Percentiles rank a stretch among this genome's conserved stretches.
These are phyloP conservation scores for Lyophyllum decastes DNA, from an alignment of 768 basidiomycete genomes.

Conservation along the genomic window DNA sequence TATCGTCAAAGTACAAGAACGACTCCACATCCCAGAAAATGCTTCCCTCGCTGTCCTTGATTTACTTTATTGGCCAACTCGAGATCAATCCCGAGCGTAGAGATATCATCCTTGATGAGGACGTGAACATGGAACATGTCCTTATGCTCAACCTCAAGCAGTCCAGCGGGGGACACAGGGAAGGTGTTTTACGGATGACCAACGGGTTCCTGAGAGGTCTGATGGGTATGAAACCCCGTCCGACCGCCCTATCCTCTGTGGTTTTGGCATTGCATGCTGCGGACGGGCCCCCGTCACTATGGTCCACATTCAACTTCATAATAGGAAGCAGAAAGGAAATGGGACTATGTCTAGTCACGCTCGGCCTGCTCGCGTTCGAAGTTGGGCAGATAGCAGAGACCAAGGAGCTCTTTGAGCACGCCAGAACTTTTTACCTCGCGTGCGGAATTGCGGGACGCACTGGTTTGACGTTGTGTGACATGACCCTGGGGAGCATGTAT, in stretches of 20 bases:
- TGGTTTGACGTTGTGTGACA: not conserved
- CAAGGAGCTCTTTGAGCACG: too few species aligned
- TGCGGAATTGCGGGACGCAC: not conserved
- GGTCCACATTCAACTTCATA: not conserved
- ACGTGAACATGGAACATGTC: constrained; percentile 13
- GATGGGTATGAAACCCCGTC: constrained; percentile 2
- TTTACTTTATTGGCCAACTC: constrained; percentile 3
- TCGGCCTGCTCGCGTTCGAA: too few species aligned
- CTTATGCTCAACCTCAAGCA: not conserved
- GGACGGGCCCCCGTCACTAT: not conserved
- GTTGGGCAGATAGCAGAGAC: too few species aligned
- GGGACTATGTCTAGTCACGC: too few species aligned
- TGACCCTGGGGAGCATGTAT: not conserved
- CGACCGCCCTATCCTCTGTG: not conserved
- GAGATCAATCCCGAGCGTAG: not conserved
- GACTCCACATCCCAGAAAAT: not conserved
- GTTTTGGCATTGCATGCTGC: not conserved
- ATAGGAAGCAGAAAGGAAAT: not conserved
- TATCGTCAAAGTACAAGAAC: not conserved
- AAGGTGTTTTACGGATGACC: not conserved
- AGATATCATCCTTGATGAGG: not conserved
- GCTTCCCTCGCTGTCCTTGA: constrained; percentile 1
- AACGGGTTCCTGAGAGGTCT: not conserved
- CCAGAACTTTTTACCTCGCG: not conserved
- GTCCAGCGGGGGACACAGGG: not conserved